Percentiles rank a stretch among this genome's conserved stretches.
phyloP scores from a whole-genome alignment of 345 rosid species.

The Noccaea bulbosa region DNA sequence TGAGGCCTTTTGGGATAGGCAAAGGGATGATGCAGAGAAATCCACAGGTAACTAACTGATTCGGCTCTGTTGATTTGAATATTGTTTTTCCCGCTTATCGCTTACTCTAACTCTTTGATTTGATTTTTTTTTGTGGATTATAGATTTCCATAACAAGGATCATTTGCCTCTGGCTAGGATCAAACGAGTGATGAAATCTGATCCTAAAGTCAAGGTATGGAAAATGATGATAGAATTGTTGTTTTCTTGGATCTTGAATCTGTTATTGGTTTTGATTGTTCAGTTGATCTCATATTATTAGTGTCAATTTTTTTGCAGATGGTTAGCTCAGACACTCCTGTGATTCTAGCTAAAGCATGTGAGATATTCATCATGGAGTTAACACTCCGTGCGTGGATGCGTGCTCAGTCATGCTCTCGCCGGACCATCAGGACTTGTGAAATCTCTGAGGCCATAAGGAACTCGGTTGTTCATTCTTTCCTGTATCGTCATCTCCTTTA shows the following conservation, averaged over 20 bases:
- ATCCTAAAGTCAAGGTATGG: conserved; percentile 19
- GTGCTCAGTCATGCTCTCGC: conserved; percentile 33
- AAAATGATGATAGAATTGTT: background rate
- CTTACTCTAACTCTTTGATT: background rate
- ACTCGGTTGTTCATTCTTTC: background rate
- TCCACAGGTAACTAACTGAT: too few relatives aligned
- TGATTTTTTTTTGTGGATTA: background rate
- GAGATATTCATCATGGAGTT: conserved; percentile 46
- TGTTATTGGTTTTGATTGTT: background rate
- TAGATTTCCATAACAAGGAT: background rate
- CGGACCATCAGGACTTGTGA: conserved; percentile 3
- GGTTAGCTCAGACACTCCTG: conserved; percentile 43
- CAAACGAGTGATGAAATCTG: conserved; percentile 13
- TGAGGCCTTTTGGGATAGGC: too few relatives aligned
- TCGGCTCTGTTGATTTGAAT: background rate
- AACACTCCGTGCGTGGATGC: conserved; percentile 43
- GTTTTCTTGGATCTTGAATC: background rate
- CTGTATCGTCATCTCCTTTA: background rate
- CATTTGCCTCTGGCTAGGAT: background rate
- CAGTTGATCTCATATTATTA: background rate
- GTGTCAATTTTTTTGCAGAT: conserved; percentile 15
- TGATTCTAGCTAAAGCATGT: conserved; percentile 47
- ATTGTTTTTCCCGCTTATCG: background rate
- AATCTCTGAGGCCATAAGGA: background rate
- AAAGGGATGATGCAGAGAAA: too few relatives aligned